Conservation (phyloP, 192 early-diverging fungal genomes). For the Backusella mclennaniae region DNA sequence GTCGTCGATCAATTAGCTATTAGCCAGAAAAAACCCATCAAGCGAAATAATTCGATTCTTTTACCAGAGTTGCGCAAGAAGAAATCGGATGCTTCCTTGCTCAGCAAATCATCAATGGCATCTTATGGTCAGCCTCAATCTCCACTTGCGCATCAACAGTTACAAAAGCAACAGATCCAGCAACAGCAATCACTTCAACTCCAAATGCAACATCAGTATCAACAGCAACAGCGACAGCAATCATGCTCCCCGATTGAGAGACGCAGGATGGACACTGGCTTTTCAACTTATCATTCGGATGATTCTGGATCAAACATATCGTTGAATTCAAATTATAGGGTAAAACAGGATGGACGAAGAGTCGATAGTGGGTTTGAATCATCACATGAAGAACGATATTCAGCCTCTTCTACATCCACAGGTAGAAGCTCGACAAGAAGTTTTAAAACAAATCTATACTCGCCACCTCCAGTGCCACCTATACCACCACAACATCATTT, state of each 20-base stretch:
- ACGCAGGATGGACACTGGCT: slow-evolving; percentile 17
- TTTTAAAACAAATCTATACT: slow-evolving; percentile 16
- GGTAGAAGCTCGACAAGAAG: slow-evolving; percentile 24
- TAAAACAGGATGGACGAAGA: slow-evolving; percentile 22
- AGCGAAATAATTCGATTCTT: slow-evolving; percentile 33
- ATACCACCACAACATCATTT: slow-evolving; percentile 16
- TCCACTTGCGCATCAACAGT: background rate
- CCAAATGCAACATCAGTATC: background rate
- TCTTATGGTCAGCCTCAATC: background rate
- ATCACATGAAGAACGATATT: slow-evolving; percentile 27
- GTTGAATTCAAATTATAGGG: slow-evolving; percentile 10
- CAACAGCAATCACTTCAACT: background rate
- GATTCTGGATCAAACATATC: slow-evolving; percentile 23
- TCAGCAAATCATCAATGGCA: background rate
- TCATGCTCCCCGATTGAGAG: background rate
- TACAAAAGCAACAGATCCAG: background rate
- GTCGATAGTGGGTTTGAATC: slow-evolving; percentile 42
- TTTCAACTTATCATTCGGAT: slow-evolving; percentile 12
- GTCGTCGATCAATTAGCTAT: slow-evolving; percentile 50
- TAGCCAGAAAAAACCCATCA: slow-evolving; percentile 13
- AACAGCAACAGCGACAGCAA: background rate
- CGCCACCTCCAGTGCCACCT: slow-evolving; percentile 34
- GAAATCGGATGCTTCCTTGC: background rate
- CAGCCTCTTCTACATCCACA: slow-evolving; percentile 19
- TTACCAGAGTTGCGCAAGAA: slow-evolving; percentile 7